Evolutionary conservation across 1,284 basidiomycete genomes (phyloP), one percentile per base, ranked within the genome.

Genomic region (Meripilus lineatus): DNA sequence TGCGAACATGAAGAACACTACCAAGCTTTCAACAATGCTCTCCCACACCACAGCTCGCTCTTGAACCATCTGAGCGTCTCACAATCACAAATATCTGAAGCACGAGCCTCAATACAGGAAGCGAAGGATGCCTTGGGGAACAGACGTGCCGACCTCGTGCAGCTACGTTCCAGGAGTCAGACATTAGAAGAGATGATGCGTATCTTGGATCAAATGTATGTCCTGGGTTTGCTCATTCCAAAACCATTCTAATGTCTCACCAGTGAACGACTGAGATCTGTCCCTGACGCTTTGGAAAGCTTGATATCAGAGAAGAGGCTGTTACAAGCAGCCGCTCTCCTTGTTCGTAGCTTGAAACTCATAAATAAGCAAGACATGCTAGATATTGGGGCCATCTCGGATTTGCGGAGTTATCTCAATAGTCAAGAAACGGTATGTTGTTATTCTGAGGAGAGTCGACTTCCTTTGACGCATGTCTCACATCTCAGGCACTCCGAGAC

Each of bases 241-340:
- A n/a, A n/a, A n/a, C n/a, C n/a, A n/a, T n/a, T n/a, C n/a, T n/a
- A n/a, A n/a, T n/a, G n/a, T n/a, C n/a, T 45, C 26, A 23, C 10
- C 51, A 96, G 94, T 45, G 94, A 98, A 59, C 78, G 89, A 55
- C 71, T 99, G 30, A 94, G 93, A 63, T 75, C 84, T 38, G 85
- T 98, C 1, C 95, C 96, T 1, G 96, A 99, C 58, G 75, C 84
- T 17, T 72, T 99, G 22, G 96, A 99, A 63, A 84, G 85, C 4
- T 70, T 98, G n/a, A 92, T 99, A 62, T 89, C 93, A 1, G 96
- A 98, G 64, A 99, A 99, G 62, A 81, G 89, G 5, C 81, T 98
- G 40, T 68, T 98, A 28, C 86, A 94, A 52, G 95, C 95, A 0
- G 84, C 95, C 2, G 80, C 91, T 13, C 70, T 99, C 18, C 79